Base-by-base conservation (phyloP, 148 eudicot genomes). In the Chenopodium album region DNA sequence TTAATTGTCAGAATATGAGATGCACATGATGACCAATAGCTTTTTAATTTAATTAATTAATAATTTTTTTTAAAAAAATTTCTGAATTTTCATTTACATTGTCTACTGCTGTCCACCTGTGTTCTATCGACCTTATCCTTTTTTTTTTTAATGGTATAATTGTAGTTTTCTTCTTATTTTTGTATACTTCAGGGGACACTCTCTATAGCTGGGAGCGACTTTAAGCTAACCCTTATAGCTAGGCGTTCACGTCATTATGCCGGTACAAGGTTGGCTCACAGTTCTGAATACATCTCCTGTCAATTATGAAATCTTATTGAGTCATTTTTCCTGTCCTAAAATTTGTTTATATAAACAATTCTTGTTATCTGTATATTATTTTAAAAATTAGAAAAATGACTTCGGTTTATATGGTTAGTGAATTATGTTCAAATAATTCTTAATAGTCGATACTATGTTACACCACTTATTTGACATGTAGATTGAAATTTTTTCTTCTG, bases 201-300 rank as follows among this genome's bases (percentile, higher is more conserved):
- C 77, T 85, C 94, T 75, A 81, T 92, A 79, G 88, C 89, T 84
- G 97, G 97, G 59, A 85, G 89, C 86, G 84, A 90, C 79, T 90
- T 95, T 78, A 91, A 80, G 70, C 50, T 93, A 80, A 90, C 94
- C 74, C 87, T 95, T 52, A 92, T 95, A 81, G 94, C 98, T 34
- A 92, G 98, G 84, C 93, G 98, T 73, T 95, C 98, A 47, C 94
- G 98, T 28, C 97, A 93, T 89, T 93, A 93, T 93, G 98, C 98
- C 56, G 98, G 98, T 44, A 95, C 98, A 85, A 93, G 95, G 98
- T 94, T 47, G 76, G 87, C 73, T 48, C 23, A 32, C 54, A 47
- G 12, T 71, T 79, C 17, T 17, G 1, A 71, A 19, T 9, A 17
- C 44, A 2, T 67, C 34, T 29, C 48, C 10, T 34, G 71, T 69